A percentile compares a stretch with the other conserved stretches of the same genome.
These are phyloP conservation scores for Rhododendron mucronatum DNA, from an alignment of 148 eudicot genomes.

Conservation along the genomic window DNA sequence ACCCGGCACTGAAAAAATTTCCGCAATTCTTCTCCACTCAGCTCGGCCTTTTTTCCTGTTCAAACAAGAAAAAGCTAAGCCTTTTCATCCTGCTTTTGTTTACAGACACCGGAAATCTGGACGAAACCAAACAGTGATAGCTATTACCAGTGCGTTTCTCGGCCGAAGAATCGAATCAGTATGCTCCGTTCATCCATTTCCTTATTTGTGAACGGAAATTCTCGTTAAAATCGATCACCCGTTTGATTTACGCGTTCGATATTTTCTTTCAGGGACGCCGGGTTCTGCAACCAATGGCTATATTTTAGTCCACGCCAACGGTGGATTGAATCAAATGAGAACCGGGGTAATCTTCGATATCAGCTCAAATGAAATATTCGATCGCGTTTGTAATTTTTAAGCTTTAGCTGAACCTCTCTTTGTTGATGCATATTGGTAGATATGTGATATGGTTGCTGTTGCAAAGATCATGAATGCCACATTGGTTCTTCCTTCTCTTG, in stretches of 20 bases:
- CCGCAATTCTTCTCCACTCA: not conserved
- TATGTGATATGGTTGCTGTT: conserved; percentile 74
- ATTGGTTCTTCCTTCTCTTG: conserved; percentile 62
- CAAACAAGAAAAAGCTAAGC: not conserved
- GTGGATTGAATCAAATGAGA: conserved; percentile 69
- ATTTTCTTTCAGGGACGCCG: conserved; percentile 10
- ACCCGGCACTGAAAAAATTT: accelerated
- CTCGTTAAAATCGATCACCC: no score
- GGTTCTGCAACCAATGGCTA: conserved; percentile 43
- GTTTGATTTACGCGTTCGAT: not conserved
- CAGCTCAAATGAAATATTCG: not conserved
- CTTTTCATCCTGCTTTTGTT: not conserved
- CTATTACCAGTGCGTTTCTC: conserved; percentile 37
- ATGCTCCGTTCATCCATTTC: conserved; percentile 11
- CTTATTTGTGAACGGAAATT: not conserved
- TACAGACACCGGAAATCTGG: conserved; percentile 44
- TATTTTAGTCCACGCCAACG: conserved; percentile 46
- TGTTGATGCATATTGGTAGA: conserved; percentile 27
- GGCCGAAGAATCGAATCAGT: conserved; percentile 40
- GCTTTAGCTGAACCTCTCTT: not conserved
- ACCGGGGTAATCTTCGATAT: conserved; percentile 36
- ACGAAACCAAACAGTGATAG: conserved; percentile 38
- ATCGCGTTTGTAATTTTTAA: not conserved
- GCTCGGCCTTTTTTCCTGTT: not conserved
- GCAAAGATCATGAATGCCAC: conserved; percentile 75